These are phyloP conservation scores for Xylariaceae sp. DNA, from an alignment of 2,329 filamentous ascomycete species.

Conservation along the genomic window DNA sequence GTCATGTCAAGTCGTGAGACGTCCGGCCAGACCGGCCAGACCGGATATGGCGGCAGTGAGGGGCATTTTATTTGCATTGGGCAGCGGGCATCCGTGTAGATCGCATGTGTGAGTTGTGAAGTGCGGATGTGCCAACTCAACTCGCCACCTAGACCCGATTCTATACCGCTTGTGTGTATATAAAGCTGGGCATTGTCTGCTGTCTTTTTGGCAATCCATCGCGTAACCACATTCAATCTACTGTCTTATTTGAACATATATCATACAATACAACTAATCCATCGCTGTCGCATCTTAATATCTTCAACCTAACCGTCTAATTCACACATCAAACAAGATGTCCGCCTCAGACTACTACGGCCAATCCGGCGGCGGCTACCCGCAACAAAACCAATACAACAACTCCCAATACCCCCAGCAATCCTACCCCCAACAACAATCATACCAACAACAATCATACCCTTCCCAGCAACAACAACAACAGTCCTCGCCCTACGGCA, in stretches of 20 bases:
- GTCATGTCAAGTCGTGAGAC: too few species aligned
- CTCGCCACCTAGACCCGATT: background rate
- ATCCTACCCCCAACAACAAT: conserved; percentile 15
- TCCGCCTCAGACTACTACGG: conserved; percentile 32
- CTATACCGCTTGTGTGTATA: background rate
- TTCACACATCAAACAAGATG: conserved; percentile 15
- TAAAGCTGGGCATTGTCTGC: background rate
- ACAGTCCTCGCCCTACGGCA: conserved; percentile 6
- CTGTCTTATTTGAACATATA: too few species aligned
- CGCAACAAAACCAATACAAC: conserved; percentile 18
- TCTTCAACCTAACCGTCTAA: background rate
- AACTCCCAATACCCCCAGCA: conserved; percentile 24
- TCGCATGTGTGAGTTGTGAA: background rate
- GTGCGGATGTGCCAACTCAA: background rate
- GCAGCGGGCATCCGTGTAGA: background rate
- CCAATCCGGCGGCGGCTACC: conserved; percentile 18
- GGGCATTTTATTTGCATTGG: too few species aligned
- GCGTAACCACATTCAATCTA: background rate
- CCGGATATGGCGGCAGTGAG: background rate
- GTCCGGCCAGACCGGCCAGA: background rate
- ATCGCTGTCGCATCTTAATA: background rate
- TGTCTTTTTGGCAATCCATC: background rate
- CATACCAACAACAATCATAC: conserved; percentile 23
- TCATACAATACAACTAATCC: too few species aligned
- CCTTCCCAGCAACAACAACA: conserved; percentile 17